A percentile compares a stretch with the other conserved stretches of the same genome.
These are phyloP conservation scores for Fraxinus platypoda DNA, from an alignment of 305 asterid genomes.

Conservation along the genomic window DNA sequence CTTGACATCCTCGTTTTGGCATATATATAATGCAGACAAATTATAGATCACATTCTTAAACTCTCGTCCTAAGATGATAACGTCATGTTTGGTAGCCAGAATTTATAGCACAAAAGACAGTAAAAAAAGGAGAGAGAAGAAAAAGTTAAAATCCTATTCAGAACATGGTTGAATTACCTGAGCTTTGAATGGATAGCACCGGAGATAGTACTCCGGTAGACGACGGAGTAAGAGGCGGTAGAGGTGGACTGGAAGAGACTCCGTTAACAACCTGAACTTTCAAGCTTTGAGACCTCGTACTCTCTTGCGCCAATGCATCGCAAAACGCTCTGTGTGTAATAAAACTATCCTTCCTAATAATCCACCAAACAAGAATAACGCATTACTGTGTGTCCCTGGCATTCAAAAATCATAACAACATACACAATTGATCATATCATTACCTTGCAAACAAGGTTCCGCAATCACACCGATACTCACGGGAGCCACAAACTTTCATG, in stretches of 20 bases:
- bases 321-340: conserved; percentile 91
- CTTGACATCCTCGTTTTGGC: conserved; percentile 11
- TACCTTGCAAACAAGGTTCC: conserved; percentile 49
- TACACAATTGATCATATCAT: background rate
- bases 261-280: conserved; percentile 28
- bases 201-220: conserved; percentile 75
- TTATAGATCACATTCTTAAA: background rate
- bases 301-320: conserved; percentile 91
- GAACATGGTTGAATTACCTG: conserved; percentile 41
- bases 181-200: conserved; percentile 76
- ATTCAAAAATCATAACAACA: background rate
- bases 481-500: conserved; percentile 43
- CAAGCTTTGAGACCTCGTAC: conserved; percentile 43
- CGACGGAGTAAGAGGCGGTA: conserved; percentile 83
- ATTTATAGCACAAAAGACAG: background rate
- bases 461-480: conserved; percentile 47
- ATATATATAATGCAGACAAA: conserved; percentile 14
- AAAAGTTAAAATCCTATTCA: background rate
- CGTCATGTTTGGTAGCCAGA: background rate
- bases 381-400: background rate
- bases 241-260: conserved; percentile 62
- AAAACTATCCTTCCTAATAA: conserved; percentile 78
- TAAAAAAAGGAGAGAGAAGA: background rate
- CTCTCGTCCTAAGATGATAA: background rate
- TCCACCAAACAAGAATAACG: background rate